Evolutionary conservation across 2,329 filamentous ascomycete genomes (phyloP).

Genomic region (Raffaelea albimanens): DNA sequence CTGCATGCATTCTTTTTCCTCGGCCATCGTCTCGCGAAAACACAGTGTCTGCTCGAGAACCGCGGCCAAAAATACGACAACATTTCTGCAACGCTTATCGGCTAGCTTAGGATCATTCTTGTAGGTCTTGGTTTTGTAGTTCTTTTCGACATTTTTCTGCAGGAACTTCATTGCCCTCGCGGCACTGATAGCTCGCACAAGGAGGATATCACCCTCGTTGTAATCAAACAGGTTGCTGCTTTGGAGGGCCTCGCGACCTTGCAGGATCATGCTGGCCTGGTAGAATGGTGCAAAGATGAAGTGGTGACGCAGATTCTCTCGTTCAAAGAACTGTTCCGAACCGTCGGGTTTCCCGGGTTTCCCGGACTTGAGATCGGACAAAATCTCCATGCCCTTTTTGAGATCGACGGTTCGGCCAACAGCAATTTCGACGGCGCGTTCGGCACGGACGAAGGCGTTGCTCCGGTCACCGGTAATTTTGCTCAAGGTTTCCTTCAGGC

Average conservation of each 20-base stretch:
- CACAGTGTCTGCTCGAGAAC: slow-evolving; percentile 5
- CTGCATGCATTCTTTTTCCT: not conserved
- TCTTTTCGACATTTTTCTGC: slow-evolving; percentile 6
- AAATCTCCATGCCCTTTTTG: not conserved
- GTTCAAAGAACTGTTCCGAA: not conserved
- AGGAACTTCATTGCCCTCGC: not conserved
- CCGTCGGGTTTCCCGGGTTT: not conserved
- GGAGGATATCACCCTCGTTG: not conserved
- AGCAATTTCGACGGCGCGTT: not conserved
- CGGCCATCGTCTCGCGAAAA: not conserved
- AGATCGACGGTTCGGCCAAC: not conserved
- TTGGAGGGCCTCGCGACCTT: not conserved
- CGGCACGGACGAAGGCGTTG: not conserved
- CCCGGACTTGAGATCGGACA: not conserved
- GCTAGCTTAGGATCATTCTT: not conserved
- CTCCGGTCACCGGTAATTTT: not conserved
- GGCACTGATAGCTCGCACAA: slow-evolving; percentile 1
- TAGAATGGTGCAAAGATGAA: not conserved
- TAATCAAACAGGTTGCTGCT: not conserved
- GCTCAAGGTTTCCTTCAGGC: not conserved
- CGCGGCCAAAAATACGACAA: slow-evolving; percentile 1
- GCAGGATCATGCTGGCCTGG: slow-evolving; percentile 1
- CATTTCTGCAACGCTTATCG: not conserved
- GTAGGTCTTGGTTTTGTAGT: not conserved
- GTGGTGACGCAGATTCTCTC: not conserved